Base-by-base conservation (phyloP, 306 rosid species). In the Rubus parviflorus region DNA sequence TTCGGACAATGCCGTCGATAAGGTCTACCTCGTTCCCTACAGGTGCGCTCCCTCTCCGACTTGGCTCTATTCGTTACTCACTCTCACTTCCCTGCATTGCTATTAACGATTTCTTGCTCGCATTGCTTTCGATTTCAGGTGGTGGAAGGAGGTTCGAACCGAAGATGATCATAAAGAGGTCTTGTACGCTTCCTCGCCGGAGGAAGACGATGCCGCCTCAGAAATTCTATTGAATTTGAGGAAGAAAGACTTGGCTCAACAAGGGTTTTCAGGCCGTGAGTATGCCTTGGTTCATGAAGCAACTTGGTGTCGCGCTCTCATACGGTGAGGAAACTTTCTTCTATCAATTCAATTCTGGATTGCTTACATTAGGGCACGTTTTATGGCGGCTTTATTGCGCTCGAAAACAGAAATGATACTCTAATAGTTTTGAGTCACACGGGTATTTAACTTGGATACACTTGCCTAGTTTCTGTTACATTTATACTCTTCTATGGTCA, bases 271-370 rank as follows among this genome's bases (percentile, higher is more conserved):
- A 0, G 92, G 87, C 13, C 80, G 79, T 15, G 89, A 88, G 54
- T 94, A 87, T 77, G 98, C 96, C 1, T 76, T 94, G 88, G 85
- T 94, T 68, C 77, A 91, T 49, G 96, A 91, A 87, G 85, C 88
- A 13, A 54, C 75, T 54, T 94, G 97, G 98, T 77, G 92, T 84
- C 88, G 86, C 63, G 81, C 91, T 61, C 87, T 90, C 56, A 88
- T 81, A 81, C 81, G 97, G 98, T 91, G 80, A 81, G 86, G 40
- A 15, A 1, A 5, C 8, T 42, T 68, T 76, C 62, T 30, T 58
- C 76, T 35, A 41, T 62, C 8, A 63, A 41, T 56, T 76, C 10
- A 14, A 30, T 30, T 61, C 4, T 35, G 20, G 6, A 25, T 13
- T 6, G 42, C 16, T 58, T 25, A 25, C 0, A 25, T 61, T 61